Conservation (phyloP, 1,284 basidiomycete genomes). For the Schizophyllum commune region DNA sequence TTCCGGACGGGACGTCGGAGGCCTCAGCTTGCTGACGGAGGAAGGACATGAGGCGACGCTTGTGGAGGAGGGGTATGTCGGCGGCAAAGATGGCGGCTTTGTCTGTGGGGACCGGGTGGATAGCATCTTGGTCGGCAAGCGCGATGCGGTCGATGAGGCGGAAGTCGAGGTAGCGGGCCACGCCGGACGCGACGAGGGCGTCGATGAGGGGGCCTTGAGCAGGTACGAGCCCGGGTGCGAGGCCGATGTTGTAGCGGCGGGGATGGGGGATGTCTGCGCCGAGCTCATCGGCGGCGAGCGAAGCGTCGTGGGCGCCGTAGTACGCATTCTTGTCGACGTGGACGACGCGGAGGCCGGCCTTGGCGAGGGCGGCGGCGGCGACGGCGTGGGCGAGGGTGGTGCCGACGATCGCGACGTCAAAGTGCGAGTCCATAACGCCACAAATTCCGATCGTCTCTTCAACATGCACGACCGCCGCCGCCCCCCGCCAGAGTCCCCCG, state of each 20-base stretch:
- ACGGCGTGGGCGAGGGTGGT: slow-evolving; percentile 89
- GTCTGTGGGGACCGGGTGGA: slow-evolving; percentile 72
- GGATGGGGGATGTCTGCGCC: slow-evolving; percentile 28
- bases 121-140: slow-evolving; percentile 42
- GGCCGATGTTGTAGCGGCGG: slow-evolving; percentile 80
- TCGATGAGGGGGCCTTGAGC: slow-evolving; percentile 77
- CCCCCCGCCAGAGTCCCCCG: slow-evolving; percentile 60
- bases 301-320: slow-evolving; percentile 83
- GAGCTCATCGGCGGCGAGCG: slow-evolving; percentile 70
- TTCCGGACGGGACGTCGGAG: slow-evolving; percentile 46
- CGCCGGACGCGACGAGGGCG: slow-evolving; percentile 76
- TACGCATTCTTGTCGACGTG: slow-evolving; percentile 83
- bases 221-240: slow-evolving; percentile 78
- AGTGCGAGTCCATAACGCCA: slow-evolving; percentile 22
- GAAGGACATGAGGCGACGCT: slow-evolving; percentile 90
- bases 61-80: slow-evolving; percentile 74
- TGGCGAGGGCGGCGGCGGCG: slow-evolving; percentile 79
- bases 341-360: slow-evolving; percentile 79
- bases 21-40: slow-evolving; percentile 66
- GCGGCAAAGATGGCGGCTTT: slow-evolving; percentile 93
- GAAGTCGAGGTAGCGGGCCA: slow-evolving; percentile 87
- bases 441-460: neutral
- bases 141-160: slow-evolving; percentile 75
- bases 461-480: slow-evolving; percentile 42
- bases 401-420: slow-evolving; percentile 81